phyloP scores from a whole-genome alignment of 306 rosid genomes.

The Inga leiocalycina region DNA sequence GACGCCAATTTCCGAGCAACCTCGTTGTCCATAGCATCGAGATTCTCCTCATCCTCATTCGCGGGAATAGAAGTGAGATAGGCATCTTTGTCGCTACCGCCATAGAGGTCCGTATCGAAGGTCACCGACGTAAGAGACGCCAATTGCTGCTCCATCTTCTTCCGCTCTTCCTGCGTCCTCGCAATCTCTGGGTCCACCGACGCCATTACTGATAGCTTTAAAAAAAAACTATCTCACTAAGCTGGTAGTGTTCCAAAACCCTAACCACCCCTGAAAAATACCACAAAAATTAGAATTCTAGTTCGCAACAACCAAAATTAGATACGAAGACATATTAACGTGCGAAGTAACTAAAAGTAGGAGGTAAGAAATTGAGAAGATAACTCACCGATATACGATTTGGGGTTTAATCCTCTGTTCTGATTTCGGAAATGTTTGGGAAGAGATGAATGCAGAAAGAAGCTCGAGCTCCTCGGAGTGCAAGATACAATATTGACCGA shows the following conservation, averaged over 20 bases:
- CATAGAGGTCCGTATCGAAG: slow-evolving; percentile 66
- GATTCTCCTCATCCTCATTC: slow-evolving; percentile 65
- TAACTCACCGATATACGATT: not conserved
- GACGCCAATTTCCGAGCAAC: slow-evolving; percentile 63
- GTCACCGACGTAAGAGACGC: slow-evolving; percentile 60
- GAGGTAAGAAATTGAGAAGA: not conserved
- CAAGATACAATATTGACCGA: not conserved
- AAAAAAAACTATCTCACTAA: not conserved
- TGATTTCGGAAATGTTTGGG: not conserved
- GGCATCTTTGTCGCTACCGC: slow-evolving; percentile 49
- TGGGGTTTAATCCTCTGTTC: not conserved
- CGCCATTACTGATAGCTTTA: slow-evolving; percentile 23
- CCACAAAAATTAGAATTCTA: not conserved
- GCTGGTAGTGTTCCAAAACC: slow-evolving; percentile 3
- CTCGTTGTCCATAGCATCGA: slow-evolving; percentile 54
- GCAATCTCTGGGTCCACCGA: slow-evolving; percentile 70
- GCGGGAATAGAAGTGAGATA: slow-evolving; percentile 67
- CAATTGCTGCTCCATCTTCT: slow-evolving; percentile 64
- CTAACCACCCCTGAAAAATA: not conserved
- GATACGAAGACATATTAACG: not conserved
- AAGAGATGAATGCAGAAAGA: not conserved
- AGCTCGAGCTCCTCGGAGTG: rapidly evolving
- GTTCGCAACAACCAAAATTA: not conserved
- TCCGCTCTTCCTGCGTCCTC: slow-evolving; percentile 81
- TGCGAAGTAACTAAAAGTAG: not conserved